These are phyloP conservation scores for Aspergillus sclerotiicarbonarius DNA, from an alignment of 495 filamentous ascomycete genomes.

Conservation along the genomic window DNA sequence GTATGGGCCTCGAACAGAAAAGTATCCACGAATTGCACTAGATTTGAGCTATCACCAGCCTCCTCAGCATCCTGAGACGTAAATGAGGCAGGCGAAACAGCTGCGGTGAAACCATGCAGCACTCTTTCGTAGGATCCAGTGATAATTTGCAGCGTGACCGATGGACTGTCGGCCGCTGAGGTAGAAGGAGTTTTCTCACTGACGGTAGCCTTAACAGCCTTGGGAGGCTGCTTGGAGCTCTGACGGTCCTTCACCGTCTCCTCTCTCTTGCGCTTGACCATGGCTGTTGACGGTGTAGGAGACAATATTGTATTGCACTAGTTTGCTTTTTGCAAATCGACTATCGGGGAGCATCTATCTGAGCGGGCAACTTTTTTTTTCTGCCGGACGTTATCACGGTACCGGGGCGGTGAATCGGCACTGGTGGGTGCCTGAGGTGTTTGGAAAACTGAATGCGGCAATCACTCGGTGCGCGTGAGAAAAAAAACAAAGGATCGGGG, in stretches of 20 bases:
- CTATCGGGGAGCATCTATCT: slow-evolving; percentile 7
- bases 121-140: slow-evolving; percentile 94
- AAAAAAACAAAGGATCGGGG: not conserved
- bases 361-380: slow-evolving; percentile 27
- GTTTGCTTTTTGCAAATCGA: slow-evolving; percentile 14
- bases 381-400: slow-evolving; percentile 19
- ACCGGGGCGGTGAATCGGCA: slow-evolving; percentile 1
- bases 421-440: slow-evolving; percentile 2
- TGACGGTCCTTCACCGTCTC: slow-evolving; percentile 35
- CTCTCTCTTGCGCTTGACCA: slow-evolving; percentile 78
- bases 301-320: slow-evolving; percentile 6
- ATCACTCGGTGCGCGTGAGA: not conserved
- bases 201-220: slow-evolving; percentile 34
- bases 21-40: slow-evolving; percentile 78
- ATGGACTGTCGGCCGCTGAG: slow-evolving; percentile 22
- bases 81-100: slow-evolving; percentile 47
- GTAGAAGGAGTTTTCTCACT: slow-evolving; percentile 21
- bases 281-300: slow-evolving; percentile 31
- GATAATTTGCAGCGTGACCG: slow-evolving; percentile 76
- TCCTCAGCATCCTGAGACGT: slow-evolving; percentile 19
- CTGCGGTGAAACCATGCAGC: slow-evolving; percentile 85
- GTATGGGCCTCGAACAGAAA: slow-evolving; percentile 95
- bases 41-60: slow-evolving; percentile 24
- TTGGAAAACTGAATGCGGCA: not conserved
- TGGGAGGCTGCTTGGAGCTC: slow-evolving; percentile 27